Evolutionary conservation across 176 grass and related monocot species (phyloP), one percentile per base, ranked within the genome.

Genomic region (Rhynchospora breviuscula): DNA sequence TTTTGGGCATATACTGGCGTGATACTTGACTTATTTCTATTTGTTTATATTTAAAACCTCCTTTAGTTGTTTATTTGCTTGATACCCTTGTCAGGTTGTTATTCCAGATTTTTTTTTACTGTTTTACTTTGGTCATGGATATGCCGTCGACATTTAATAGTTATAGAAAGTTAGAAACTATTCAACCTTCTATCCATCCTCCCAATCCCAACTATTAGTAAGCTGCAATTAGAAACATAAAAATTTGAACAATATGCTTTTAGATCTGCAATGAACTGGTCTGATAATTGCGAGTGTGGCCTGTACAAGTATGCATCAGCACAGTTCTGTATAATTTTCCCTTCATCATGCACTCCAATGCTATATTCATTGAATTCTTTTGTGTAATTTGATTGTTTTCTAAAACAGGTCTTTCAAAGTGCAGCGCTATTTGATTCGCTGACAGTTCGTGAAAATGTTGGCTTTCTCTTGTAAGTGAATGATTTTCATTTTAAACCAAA

Each of bases 371-470:
- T 84, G 67, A 66, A 19, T 82, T 26, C 26, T 21, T 58, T n/a
- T 48, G 49, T 35, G 35, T 33, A 54, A 72, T 64, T 58, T 57
- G 44, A 52, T 31, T 31, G 31, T 69, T 79, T 68, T 14, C 52
- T 87, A 49, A 48, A 78, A 73, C 86, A 95, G 96, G 93, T 98
- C n/a, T 98, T 98, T 88, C 93, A 98, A 89, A 93, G 96, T 58
- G 93, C 93, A 14, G 96, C 96, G 10, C 88, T 98, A 79, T 98
- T 95, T 90, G 91, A 98, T 89, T 98, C 96, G 80, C 86, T 98
- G 48, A 93, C 91, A 71, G 96, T 98, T 67, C 89, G 91, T 44
- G 93, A 95, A 89, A 98, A 98, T 90, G 93, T 98, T 89, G 96
- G 96, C 83, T 98, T 98, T 73, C 88, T 91, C 84, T 81, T 98